Base-by-base conservation (phyloP, 768 basidiomycete species). In the Epithele typhae region DNA sequence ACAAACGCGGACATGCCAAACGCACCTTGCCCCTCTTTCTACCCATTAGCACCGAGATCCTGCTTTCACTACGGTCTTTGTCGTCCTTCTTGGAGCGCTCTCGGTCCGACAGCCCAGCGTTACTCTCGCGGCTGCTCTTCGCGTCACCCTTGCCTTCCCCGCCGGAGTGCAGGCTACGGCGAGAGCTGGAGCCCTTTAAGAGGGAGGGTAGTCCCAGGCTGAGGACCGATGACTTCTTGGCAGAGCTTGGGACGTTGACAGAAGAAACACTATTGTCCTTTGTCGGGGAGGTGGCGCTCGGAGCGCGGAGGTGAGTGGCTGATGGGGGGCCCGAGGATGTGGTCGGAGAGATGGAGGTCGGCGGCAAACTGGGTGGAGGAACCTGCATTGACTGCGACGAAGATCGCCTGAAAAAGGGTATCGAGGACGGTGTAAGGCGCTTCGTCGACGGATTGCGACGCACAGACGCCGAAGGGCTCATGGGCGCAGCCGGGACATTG, bases 341-440 rank as follows among this genome's bases (percentile, higher is more conserved):
- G 8, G 72, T 64, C 3, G 72, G 70, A 9, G 69, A 66, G 14
- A 73, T 57, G 1, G 65, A 62, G 27, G 59, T 51, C 25, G 59
- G 46, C 6, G 49, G 65, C 22, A 74, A 43, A 60, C 47, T 43
- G 49, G 64, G 60, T 6, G 78, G 70, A 17, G 81, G 76, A 21
- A 83, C 64, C 52, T 89, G 84, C 77, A 89, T 84, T 12, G 87
- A 89, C 59, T 92, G 87, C 6, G 92, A 93, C 22, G 89, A 88
- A 7, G 91, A 92, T 27, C 92, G 84, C 36, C 90, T 80, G 72
- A 95, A 94, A 68, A 95, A 95, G 2, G 92, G 92, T 49, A 95
- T 95, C 12, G 90, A 88, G 22, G 90, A 92, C 1, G 92, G 92
- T 1, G 92, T 93, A 37, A 92, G 78, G 48, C 92, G 83, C 63